These are phyloP conservation scores for Amoebophrya sp. DNA, from an alignment of 169 alveolate species.

Conservation along the genomic window DNA sequence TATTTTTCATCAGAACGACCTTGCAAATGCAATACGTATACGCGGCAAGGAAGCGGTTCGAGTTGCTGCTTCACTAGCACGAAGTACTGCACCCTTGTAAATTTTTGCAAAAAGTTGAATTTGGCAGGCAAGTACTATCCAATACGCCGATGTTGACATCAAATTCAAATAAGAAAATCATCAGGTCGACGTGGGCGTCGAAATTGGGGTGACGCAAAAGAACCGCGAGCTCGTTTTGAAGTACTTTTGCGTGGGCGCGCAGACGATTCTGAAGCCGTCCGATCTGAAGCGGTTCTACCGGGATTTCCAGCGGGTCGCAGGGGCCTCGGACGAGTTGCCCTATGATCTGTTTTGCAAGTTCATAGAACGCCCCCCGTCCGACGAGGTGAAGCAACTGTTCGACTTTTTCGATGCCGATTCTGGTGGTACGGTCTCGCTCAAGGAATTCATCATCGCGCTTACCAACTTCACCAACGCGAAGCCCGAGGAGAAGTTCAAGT, in stretches of 20 bases:
- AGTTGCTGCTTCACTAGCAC: too few species aligned
- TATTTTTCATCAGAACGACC: too few species aligned
- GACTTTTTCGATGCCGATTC: not conserved
- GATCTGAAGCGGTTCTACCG: not conserved
- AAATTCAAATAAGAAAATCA: too few species aligned
- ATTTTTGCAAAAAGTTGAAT: too few species aligned
- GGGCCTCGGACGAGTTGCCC: not conserved
- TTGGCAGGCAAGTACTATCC: too few species aligned
- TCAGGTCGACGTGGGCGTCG: not conserved
- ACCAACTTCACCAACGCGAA: slow-evolving; percentile 9
- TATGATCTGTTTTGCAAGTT: not conserved
- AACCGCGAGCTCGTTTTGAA: not conserved
- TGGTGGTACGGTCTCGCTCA: not conserved
- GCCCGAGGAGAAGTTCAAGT: slow-evolving; percentile 2
- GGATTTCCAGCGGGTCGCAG: not conserved
- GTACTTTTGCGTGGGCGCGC: slow-evolving; percentile 11
- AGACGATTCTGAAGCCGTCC: slow-evolving; percentile 3
- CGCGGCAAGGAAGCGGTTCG: too few species aligned
- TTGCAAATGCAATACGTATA: too few species aligned
- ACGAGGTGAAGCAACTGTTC: not conserved
- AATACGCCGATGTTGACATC: too few species aligned
- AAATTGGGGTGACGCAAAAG: not conserved
- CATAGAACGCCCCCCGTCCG: not conserved
- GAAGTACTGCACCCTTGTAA: too few species aligned
- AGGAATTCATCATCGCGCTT: slow-evolving; percentile 17